Evolutionary conservation across 1,139 yeast genomes (phyloP).

Genomic region (Hanseniaspora uvarum): DNA sequence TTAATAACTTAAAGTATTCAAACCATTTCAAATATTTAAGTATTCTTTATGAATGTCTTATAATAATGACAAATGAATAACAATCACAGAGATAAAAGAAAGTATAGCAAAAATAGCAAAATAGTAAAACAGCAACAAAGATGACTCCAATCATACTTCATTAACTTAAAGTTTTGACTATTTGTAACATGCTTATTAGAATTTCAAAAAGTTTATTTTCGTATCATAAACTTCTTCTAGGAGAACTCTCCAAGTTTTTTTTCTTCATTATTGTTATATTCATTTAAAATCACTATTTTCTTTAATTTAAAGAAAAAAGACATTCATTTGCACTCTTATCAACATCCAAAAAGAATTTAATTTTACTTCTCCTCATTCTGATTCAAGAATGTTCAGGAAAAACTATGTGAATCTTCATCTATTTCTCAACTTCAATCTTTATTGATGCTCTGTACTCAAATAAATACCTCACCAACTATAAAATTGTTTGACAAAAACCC

Average conservation of each 20-base stretch:
- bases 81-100: slow-evolving; percentile 4
- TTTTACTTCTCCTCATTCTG: background rate
- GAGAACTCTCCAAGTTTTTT: slow-evolving; percentile 17
- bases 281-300: background rate
- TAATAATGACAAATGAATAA: background rate
- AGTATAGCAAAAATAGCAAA: slow-evolving; percentile 23
- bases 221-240: slow-evolving; percentile 14
- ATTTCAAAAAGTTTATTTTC: slow-evolving; percentile 8
- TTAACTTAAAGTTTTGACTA: background rate
- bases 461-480: background rate
- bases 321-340: background rate
- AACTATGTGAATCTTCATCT: background rate
- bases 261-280: background rate
- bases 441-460: background rate
- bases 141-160: background rate
- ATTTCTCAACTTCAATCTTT: background rate
- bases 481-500: background rate
- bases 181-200: background rate
- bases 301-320: background rate
- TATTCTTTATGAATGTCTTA: background rate
- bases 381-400: background rate
- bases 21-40: background rate
- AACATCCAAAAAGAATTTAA: background rate
- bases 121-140: background rate
- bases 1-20: background rate